phyloP scores from a whole-genome alignment of 495 filamentous ascomycete species.

The Neurospora cerealis region DNA sequence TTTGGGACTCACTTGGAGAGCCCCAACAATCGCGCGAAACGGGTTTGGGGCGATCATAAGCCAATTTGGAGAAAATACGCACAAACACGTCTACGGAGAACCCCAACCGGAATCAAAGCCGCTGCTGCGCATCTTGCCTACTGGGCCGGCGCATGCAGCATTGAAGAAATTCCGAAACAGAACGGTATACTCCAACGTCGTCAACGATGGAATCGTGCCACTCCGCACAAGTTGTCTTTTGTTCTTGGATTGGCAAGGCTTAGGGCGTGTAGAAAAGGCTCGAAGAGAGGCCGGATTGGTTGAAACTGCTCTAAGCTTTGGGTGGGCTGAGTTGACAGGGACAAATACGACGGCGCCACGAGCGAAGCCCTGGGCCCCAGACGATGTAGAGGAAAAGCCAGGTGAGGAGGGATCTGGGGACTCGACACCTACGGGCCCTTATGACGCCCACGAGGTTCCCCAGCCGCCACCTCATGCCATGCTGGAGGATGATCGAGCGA shows the following conservation, averaged over 20 bases:
- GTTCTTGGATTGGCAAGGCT: conserved; percentile 94
- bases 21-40: conserved; percentile 70
- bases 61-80: conserved; percentile 56
- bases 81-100: conserved; percentile 53
- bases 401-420: conserved; percentile 15
- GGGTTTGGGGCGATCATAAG: conserved; percentile 83
- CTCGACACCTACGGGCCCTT: conserved; percentile 10
- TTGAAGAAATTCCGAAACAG: conserved; percentile 81
- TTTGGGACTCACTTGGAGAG: conserved; percentile 85
- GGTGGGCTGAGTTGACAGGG: conserved; percentile 89
- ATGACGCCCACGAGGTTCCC: conserved; percentile 41
- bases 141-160: conserved; percentile 82
- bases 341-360: conserved; percentile 42
- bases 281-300: conserved; percentile 84
- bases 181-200: conserved; percentile 93
- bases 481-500: conserved; percentile 42
- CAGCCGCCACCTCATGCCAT: conserved; percentile 47
- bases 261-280: conserved; percentile 90
- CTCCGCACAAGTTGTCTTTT: conserved; percentile 87
- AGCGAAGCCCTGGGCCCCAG: conserved; percentile 26
- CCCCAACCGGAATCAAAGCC: conserved; percentile 76
- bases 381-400: conserved; percentile 10
- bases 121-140: conserved; percentile 79
- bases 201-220: conserved; percentile 97
- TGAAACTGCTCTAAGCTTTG: conserved; percentile 84